Conservation (phyloP, 257 asterid species). For the Leonotis leonurus region DNA sequence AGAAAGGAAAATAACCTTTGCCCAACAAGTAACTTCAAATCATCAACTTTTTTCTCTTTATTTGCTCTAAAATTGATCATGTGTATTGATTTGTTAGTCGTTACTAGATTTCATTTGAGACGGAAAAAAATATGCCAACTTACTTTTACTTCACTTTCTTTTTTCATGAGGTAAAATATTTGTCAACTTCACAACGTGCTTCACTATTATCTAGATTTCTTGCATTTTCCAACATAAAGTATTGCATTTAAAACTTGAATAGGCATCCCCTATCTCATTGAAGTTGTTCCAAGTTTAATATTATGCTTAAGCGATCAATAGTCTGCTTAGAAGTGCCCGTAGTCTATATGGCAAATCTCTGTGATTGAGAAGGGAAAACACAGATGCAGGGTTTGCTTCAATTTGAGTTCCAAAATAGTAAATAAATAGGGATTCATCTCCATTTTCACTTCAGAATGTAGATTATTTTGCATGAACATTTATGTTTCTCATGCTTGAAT, state of each 20-base stretch:
- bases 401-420: not conserved
- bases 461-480: not conserved
- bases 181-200: too few species aligned
- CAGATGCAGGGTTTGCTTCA: not conserved
- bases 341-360: too few species aligned
- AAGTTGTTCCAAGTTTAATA: too few species aligned
- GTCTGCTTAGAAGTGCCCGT: too few species aligned
- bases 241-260: not conserved
- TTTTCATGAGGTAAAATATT: too few species aligned
- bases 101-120: not conserved
- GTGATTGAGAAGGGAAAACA: conserved; percentile 3
- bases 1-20: conserved; percentile 3
- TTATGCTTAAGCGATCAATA: too few species aligned
- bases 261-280: not conserved
- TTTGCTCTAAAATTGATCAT: not conserved
- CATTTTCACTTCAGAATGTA: not conserved
- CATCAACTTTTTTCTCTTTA: not conserved
- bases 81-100: not conserved
- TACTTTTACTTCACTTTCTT: too few species aligned
- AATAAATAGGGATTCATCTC: too few species aligned
- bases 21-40: conserved; percentile 20
- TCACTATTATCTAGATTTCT: not conserved
- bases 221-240: not conserved
- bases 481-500: not conserved
- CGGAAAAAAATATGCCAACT: not conserved